These are phyloP conservation scores for Malbranchea zuffiana DNA, from an alignment of 2,329 filamentous ascomycete genomes.

Conservation along the genomic window DNA sequence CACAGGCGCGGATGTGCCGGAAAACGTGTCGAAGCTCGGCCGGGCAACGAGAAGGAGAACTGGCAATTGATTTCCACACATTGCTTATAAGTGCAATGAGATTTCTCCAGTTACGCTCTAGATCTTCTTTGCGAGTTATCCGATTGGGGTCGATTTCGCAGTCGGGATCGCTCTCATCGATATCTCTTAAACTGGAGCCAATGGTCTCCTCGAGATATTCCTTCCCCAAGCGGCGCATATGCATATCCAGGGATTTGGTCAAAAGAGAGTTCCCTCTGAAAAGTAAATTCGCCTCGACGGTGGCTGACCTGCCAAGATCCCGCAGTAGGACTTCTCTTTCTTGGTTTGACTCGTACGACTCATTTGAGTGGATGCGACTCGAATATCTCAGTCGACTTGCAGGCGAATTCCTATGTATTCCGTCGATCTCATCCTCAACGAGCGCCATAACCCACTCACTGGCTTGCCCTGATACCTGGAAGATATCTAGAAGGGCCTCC, in stretches of 20 bases:
- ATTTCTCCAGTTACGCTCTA: slow-evolving; percentile 72
- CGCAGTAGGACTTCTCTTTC: slow-evolving; percentile 51
- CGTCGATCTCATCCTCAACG: slow-evolving; percentile 95
- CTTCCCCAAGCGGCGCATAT: slow-evolving; percentile 88
- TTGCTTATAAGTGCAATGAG: slow-evolving; percentile 67
- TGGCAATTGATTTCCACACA: slow-evolving; percentile 73
- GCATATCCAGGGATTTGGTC: slow-evolving; percentile 84
- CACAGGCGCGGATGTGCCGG: slow-evolving; percentile 82
- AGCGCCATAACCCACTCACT: slow-evolving; percentile 85
- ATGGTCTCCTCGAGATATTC: slow-evolving; percentile 85
- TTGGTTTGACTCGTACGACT: slow-evolving; percentile 45
- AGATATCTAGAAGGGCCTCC: slow-evolving; percentile 84
- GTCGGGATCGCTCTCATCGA: slow-evolving; percentile 80
- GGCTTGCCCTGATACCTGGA: slow-evolving; percentile 76
- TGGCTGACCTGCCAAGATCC: slow-evolving; percentile 54
- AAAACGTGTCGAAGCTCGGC: slow-evolving; percentile 74
- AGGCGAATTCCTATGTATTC: slow-evolving; percentile 69
- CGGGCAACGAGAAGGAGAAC: slow-evolving; percentile 64
- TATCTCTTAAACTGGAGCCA: slow-evolving; percentile 73
- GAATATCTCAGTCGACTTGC: slow-evolving; percentile 52
- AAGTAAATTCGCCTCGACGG: slow-evolving; percentile 77
- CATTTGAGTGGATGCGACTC: slow-evolving; percentile 53
- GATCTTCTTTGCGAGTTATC: slow-evolving; percentile 54
- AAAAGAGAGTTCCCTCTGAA: slow-evolving; percentile 91
- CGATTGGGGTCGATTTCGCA: slow-evolving; percentile 92